A percentile compares a stretch with the other conserved stretches of the same genome.
Evolutionary conservation across 805 yeast species (phyloP).

Genomic region (Monosporozyma solicola): DNA sequence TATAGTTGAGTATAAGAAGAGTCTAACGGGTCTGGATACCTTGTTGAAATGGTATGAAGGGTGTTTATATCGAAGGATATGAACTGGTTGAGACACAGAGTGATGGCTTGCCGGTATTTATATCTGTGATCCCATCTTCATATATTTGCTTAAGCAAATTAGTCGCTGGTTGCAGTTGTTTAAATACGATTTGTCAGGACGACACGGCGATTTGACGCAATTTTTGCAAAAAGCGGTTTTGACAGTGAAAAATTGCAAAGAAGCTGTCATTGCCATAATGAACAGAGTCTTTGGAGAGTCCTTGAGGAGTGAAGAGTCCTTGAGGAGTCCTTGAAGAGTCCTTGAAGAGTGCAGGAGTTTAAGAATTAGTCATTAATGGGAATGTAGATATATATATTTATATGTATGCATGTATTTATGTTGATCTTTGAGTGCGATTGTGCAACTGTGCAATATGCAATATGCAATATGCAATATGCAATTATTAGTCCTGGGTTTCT

Average conservation of each 20-base stretch:
- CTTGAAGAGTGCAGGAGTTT: not conserved
- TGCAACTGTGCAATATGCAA: too few relatives aligned
- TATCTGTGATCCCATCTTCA: too few relatives aligned
- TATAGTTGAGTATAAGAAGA: not conserved
- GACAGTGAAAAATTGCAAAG: not conserved
- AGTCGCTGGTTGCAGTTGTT: not conserved
- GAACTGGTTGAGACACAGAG: not conserved
- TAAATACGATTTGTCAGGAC: not conserved
- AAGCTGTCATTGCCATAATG: not conserved
- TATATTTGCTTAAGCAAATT: not conserved
- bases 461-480: too few relatives aligned
- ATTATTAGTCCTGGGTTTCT: conserved; percentile 10
- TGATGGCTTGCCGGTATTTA: too few relatives aligned
- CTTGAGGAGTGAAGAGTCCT: too few relatives aligned
- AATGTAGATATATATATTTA: not conserved
- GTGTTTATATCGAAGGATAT: not conserved
- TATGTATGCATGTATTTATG: not conserved
- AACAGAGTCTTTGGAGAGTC: too few relatives aligned
- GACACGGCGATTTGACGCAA: not conserved
- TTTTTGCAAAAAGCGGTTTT: not conserved
- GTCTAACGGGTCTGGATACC: not conserved
- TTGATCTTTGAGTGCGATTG: not conserved
- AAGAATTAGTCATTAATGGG: not conserved
- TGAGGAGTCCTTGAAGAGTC: not conserved
- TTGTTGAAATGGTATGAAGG: not conserved